Percentiles rank a stretch among this genome's conserved stretches.
These are phyloP conservation scores for Trichoderma koningii DNA, from an alignment of 2,329 filamentous ascomycete species.

Conservation along the genomic window DNA sequence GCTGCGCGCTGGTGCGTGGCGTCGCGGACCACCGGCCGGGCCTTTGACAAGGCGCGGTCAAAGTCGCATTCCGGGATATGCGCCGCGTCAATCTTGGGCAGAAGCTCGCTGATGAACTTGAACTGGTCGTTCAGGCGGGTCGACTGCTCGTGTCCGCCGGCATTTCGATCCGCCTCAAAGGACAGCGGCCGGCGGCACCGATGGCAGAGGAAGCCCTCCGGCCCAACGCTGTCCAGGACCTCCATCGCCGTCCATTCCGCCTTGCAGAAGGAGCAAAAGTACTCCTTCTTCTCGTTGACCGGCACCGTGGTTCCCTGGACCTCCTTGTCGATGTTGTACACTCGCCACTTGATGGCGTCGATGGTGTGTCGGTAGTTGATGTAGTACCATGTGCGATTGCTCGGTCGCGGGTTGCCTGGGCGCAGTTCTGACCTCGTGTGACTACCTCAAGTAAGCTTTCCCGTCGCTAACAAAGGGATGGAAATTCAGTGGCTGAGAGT, in stretches of 20 bases:
- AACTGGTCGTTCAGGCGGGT: slow-evolving; percentile 77
- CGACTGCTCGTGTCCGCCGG: slow-evolving; percentile 71
- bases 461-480: background rate
- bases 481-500: background rate
- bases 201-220: slow-evolving; percentile 78
- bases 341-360: slow-evolving; percentile 93
- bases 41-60: slow-evolving; percentile 65
- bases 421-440: slow-evolving; percentile 69
- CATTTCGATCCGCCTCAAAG: slow-evolving; percentile 66
- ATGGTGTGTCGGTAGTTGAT: slow-evolving; percentile 94
- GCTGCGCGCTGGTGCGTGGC: slow-evolving; percentile 65
- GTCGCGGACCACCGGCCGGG: slow-evolving; percentile 66
- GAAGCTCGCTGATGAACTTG: slow-evolving; percentile 72
- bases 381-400: slow-evolving; percentile 92
- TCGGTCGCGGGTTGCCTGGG: slow-evolving; percentile 78
- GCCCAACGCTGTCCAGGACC: slow-evolving; percentile 74
- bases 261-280: slow-evolving; percentile 78
- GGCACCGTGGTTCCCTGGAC: slow-evolving; percentile 83
- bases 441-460: slow-evolving; percentile 54
- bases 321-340: slow-evolving; percentile 83
- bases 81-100: slow-evolving; percentile 75
- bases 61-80: slow-evolving; percentile 75
- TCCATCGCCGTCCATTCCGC: slow-evolving; percentile 89
- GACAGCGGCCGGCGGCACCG: slow-evolving; percentile 68
- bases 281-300: slow-evolving; percentile 86